These are phyloP conservation scores for Neurospora sp. DNA, from an alignment of 495 filamentous ascomycete genomes.

Conservation along the genomic window DNA sequence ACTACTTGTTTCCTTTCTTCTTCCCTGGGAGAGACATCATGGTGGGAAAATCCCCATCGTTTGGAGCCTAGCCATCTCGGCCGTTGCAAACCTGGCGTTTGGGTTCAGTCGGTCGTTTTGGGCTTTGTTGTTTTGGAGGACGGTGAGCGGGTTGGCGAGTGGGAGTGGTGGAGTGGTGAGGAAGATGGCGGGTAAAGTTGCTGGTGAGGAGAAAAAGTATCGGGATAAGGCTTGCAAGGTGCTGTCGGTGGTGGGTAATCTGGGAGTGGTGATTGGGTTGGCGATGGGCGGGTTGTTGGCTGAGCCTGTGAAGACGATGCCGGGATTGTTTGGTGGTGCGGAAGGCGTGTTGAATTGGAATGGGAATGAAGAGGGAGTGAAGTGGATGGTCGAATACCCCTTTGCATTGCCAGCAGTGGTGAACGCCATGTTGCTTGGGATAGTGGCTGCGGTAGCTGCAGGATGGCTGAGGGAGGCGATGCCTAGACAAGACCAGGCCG, in stretches of 20 bases:
- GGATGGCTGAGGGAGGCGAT: conserved; percentile 5
- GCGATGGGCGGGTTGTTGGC: conserved; percentile 59
- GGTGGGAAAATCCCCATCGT: conserved; percentile 72
- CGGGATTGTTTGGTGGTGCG: conserved; percentile 58
- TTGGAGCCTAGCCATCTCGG: conserved; percentile 57
- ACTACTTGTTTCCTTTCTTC: conserved; percentile 45
- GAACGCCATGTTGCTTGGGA: not conserved
- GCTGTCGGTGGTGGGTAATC: conserved; percentile 72
- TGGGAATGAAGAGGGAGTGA: conserved; percentile 19
- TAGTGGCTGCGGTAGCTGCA: not conserved
- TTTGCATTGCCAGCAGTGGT: conserved; percentile 4
- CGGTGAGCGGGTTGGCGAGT: conserved; percentile 57
- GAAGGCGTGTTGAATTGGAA: conserved; percentile 24
- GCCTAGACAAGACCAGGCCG: not conserved
- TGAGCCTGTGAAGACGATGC: conserved; percentile 57
- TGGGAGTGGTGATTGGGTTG: conserved; percentile 51
- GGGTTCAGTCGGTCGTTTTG: conserved; percentile 63
- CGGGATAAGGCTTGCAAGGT: conserved; percentile 70
- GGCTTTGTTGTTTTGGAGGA: conserved; percentile 56
- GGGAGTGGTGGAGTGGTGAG: conserved; percentile 75
- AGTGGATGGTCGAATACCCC: conserved; percentile 9
- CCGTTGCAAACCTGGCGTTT: conserved; percentile 60
- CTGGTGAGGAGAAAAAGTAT: conserved; percentile 50
- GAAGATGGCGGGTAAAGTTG: conserved; percentile 48
- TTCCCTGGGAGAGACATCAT: conserved; percentile 42